Evolutionary conservation across 2,329 filamentous ascomycete species (phyloP).

Genomic region (Ascochyta fabae): DNA sequence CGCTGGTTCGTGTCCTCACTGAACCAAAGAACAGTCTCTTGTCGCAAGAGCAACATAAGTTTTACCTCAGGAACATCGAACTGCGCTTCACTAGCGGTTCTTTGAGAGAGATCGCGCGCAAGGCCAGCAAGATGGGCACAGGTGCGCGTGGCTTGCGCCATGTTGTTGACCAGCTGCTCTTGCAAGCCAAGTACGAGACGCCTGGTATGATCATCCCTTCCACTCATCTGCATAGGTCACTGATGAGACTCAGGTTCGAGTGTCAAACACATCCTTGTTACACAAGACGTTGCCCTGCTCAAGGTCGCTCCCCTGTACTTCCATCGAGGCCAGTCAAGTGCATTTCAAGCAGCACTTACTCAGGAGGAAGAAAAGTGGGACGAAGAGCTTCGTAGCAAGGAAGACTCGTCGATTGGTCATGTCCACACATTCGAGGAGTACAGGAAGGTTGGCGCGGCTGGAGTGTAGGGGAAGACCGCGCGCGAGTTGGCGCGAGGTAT

Average conservation of each 20-base stretch:
- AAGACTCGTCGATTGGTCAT: slow-evolving; percentile 31
- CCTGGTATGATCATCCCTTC: slow-evolving; percentile 43
- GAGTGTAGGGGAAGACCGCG: slow-evolving; percentile 20
- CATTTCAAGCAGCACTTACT: slow-evolving; percentile 49
- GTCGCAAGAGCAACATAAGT: slow-evolving; percentile 86
- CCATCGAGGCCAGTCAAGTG: slow-evolving; percentile 49
- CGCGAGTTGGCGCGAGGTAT: background rate
- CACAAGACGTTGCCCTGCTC: slow-evolving; percentile 53
- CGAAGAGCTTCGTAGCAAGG: slow-evolving; percentile 42
- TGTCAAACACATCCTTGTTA: slow-evolving; percentile 56
- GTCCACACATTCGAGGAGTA: slow-evolving; percentile 55
- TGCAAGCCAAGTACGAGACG: slow-evolving; percentile 56
- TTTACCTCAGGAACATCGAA: slow-evolving; percentile 77
- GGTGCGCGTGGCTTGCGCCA: slow-evolving; percentile 63
- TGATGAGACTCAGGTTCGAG: slow-evolving; percentile 43
- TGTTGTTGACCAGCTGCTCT: slow-evolving; percentile 56
- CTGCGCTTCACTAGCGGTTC: slow-evolving; percentile 83
- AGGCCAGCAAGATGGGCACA: slow-evolving; percentile 71
- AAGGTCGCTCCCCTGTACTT: slow-evolving; percentile 53
- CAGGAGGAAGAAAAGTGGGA: slow-evolving; percentile 57
- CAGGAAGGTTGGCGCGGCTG: slow-evolving; percentile 48
- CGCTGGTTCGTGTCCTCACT: slow-evolving; percentile 85
- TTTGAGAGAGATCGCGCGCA: slow-evolving; percentile 80
- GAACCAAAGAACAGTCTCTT: slow-evolving; percentile 90
- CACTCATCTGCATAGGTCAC: background rate